These are phyloP conservation scores for Fusarium foetens DNA, from an alignment of 2,329 filamentous ascomycete species.

Conservation along the genomic window DNA sequence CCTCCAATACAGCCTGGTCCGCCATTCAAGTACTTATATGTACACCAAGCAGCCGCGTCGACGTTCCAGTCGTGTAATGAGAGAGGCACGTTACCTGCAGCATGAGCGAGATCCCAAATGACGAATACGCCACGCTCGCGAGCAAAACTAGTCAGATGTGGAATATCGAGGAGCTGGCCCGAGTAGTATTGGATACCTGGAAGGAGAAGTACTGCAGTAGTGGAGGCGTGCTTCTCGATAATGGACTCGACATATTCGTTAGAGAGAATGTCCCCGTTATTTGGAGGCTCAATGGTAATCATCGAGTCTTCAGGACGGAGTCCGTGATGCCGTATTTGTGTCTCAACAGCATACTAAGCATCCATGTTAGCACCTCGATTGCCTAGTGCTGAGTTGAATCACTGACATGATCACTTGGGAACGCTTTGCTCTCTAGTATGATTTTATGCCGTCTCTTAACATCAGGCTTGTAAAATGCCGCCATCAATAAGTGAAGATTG, in stretches of 20 bases:
- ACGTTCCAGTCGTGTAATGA: constrained; percentile 84
- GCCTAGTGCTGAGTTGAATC: too few species aligned
- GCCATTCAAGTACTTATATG: constrained; percentile 88
- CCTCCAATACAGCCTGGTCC: constrained; percentile 82
- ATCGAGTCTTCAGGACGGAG: constrained; percentile 72
- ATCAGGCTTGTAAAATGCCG: constrained; percentile 80
- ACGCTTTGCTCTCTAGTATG: constrained; percentile 84
- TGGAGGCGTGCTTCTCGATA: constrained; percentile 77
- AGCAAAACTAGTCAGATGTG: constrained; percentile 77
- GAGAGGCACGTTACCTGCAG: constrained; percentile 80
- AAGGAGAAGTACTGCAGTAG: constrained; percentile 77
- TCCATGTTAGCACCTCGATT: constrained; percentile 7
- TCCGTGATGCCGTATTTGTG: constrained; percentile 76
- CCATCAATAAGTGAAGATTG: constrained; percentile 81
- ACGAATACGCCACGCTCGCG: constrained; percentile 73
- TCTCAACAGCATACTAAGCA: constrained; percentile 77
- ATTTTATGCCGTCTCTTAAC: constrained; percentile 71
- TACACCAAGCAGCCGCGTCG: constrained; percentile 89
- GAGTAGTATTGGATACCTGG: constrained; percentile 89
- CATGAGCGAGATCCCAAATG: constrained; percentile 87
- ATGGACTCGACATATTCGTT: constrained; percentile 75
- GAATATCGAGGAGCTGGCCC: constrained; percentile 83
- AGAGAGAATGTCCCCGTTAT: constrained; percentile 62
- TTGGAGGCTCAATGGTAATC: constrained; percentile 72
- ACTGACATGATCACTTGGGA: constrained; percentile 80